Evolutionary conservation across 306 rosid species (phyloP), one percentile per base, ranked within the genome.

Genomic region (Prunus davidiana): DNA sequence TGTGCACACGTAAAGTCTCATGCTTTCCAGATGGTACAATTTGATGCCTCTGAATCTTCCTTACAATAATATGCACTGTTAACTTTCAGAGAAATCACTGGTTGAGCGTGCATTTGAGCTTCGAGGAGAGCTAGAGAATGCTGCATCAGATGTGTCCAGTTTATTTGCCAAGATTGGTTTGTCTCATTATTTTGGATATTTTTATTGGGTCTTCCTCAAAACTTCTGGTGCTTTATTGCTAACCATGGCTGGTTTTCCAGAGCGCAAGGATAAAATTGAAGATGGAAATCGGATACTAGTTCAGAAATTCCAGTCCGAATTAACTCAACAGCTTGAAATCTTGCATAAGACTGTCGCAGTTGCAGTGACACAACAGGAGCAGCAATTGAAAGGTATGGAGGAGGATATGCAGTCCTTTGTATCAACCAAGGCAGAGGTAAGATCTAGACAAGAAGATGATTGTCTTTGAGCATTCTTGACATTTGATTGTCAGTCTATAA

Each of bases 211-310:
- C 56, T 51, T 30, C 64, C 64, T 63, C 65, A 30, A 72, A 73
- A 67, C 61, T 75, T 58, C 18, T 54, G 69, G 32, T 74, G 27
- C 68, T 82, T 51, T 62, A 12, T 61, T 61, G 1, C 78, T 25
- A 38, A 75, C 38, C 57, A 30, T 74, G 61, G 63, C 16, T 74
- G 38, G 64, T 72, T 47, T 52, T 64, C 55, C 80, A 96, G 99
- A 93, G 83, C 89, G 97, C 50, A 92, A 96, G 87, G 97, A 92
- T 85, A 89, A 88, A 86, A 91, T 92, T 81, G 97, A 93, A 88
- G 91, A 88, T 81, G 90, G 89, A 76, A 93, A 96, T 62, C 83
- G 86, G 78, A 74, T 76, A 79, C 96, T 92, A 72, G 93, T 89
- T 65, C 93, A 91, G 76, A 82, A 91, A 70, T 93, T 88, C 67